Evolutionary conservation across 768 basidiomycete genomes (phyloP), one percentile per base, ranked within the genome.

Genomic region (Mycena crocata): DNA sequence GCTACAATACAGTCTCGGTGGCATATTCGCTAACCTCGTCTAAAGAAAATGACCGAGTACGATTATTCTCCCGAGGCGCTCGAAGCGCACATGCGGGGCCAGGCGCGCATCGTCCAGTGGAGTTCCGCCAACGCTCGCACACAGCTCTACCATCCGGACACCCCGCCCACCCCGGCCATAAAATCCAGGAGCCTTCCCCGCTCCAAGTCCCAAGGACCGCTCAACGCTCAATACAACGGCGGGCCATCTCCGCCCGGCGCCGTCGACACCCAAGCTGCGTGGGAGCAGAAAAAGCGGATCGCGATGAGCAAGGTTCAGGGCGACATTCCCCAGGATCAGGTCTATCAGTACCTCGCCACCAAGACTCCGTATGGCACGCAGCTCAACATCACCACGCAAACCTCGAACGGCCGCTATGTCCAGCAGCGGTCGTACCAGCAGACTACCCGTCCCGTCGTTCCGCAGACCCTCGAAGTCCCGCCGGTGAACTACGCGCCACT

Each of bases 41-140:
- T 51, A 10, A 21, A 67, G 59, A 61, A 40, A 49, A 88, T 88
- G 87, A 87, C 87, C 31, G 87, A 88, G 74, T 88, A 88, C 83
- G 87, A 88, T 77, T 88, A 80, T 75, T 87, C 86, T 57, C 86
- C 86, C 23, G 86, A 84, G 71, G 87, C 86, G 31, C 78, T 82
- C 70, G 80, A 87, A 57, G 82, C 79, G 13, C 79, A 84, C 71
- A 32, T 84, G 57, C 79, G 77, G 30, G 86, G 83, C n/a, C 86
- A 85, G 73, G 31, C 77, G 62, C 80, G 84, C 64, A 84, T 88
- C 19, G 78, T 82, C 0, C 78, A 81, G 67, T 87, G 86, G 86
- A 81, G 83, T 46, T 62, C 74, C 66, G 71, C 77, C 30, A 84
- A 81, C 19, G 71, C 72, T 49, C 46, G 62, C 13, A 58, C 69